These are phyloP conservation scores for Ogataea hybrid DNA, from an alignment of 1,139 yeast genomes.

Conservation along the genomic window DNA sequence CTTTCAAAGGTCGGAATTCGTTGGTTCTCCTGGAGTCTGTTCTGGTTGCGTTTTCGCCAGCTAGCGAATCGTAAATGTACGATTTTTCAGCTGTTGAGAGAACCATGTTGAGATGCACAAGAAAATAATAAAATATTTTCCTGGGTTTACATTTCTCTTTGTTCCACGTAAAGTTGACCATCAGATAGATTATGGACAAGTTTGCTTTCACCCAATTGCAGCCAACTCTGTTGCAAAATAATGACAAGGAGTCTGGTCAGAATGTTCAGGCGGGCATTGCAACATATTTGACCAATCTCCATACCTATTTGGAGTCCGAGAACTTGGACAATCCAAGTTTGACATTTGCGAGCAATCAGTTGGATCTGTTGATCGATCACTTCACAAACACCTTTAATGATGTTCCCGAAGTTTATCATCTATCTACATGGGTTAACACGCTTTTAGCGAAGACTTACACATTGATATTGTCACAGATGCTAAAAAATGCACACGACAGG, in stretches of 20 bases:
- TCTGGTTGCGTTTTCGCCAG: slow-evolving; percentile 31
- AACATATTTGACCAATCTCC: slow-evolving; percentile 18
- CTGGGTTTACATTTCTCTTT: neutral
- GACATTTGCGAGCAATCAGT: slow-evolving; percentile 22
- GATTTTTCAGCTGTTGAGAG: slow-evolving; percentile 86
- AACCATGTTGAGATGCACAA: slow-evolving; percentile 40
- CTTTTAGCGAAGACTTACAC: slow-evolving; percentile 25
- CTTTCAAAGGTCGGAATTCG: slow-evolving; percentile 85
- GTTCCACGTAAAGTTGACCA: slow-evolving; percentile 8
- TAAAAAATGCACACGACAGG: slow-evolving; percentile 30
- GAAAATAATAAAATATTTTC: neutral
- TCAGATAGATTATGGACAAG: slow-evolving; percentile 12
- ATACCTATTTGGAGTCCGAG: slow-evolving; percentile 8
- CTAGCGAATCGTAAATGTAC: slow-evolving; percentile 71
- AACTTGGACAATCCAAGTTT: slow-evolving; percentile 31
- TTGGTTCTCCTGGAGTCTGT: slow-evolving; percentile 66
- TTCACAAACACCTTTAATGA: slow-evolving; percentile 20
- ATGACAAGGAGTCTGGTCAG: slow-evolving; percentile 12
- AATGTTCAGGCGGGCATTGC: slow-evolving; percentile 13
- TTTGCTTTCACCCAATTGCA: slow-evolving; percentile 15
- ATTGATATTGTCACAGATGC: slow-evolving; percentile 24
- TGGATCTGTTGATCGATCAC: slow-evolving; percentile 22
- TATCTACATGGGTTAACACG: slow-evolving; percentile 26
- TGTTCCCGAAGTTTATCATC: slow-evolving; percentile 20
- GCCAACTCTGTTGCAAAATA: slow-evolving; percentile 13